Evolutionary conservation across 192 early-diverging fungal species (phyloP).

Genomic region (Oehlia diaphana): DNA sequence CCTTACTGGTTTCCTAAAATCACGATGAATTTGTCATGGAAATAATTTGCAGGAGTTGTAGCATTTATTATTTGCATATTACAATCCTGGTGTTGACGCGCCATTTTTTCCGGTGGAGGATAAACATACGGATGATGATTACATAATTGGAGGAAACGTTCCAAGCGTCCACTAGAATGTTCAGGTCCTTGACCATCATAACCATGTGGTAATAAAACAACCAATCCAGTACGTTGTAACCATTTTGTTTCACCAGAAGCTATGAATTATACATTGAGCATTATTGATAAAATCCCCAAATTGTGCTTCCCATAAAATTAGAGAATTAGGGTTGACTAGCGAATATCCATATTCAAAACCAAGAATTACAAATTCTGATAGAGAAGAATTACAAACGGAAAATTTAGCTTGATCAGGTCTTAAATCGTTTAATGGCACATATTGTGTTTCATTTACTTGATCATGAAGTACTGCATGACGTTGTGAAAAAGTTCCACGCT

Average conservation of each 20-base stretch:
- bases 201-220: slow-evolving; percentile 93
- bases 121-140: slow-evolving; percentile 91
- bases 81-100: slow-evolving; percentile 96
- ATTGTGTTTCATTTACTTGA: slow-evolving; percentile 81
- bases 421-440: slow-evolving; percentile 86
- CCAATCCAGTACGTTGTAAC: slow-evolving; percentile 82
- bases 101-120: slow-evolving; percentile 74
- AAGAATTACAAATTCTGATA: slow-evolving; percentile 93
- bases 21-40: slow-evolving; percentile 96
- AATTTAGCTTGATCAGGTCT: slow-evolving; percentile 84
- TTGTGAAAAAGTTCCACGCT: slow-evolving; percentile 99
- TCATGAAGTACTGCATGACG: slow-evolving; percentile 97
- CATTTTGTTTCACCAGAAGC: slow-evolving; percentile 96
- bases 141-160: slow-evolving; percentile 94
- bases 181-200: slow-evolving; percentile 99
- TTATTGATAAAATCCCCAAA: slow-evolving; percentile 98
- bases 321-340: slow-evolving; percentile 89
- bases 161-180: slow-evolving; percentile 93
- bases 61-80: slow-evolving; percentile 98
- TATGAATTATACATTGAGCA: slow-evolving; percentile 96
- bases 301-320: slow-evolving; percentile 98
- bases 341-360: slow-evolving; percentile 98
- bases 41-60: slow-evolving; percentile 98
- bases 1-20: slow-evolving; percentile 92
- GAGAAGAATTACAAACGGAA: slow-evolving; percentile 90